phyloP scores from a whole-genome alignment of 345 rosid genomes.

The Hibiscus syriacus region DNA sequence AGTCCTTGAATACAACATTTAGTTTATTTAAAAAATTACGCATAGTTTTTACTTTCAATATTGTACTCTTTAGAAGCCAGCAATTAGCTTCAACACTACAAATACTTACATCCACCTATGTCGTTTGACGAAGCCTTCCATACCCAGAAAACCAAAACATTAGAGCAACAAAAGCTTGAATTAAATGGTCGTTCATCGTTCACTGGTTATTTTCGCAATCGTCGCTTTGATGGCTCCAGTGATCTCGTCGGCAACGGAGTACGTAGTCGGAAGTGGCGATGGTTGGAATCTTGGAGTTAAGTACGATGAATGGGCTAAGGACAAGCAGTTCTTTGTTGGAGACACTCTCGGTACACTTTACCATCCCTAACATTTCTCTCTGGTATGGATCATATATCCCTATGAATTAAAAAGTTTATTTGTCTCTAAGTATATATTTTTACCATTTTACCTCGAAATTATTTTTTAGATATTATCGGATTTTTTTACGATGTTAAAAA shows the following conservation, averaged over 20 bases:
- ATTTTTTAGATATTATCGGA: too few species aligned
- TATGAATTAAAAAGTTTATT: too few species aligned
- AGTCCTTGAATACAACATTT: not conserved
- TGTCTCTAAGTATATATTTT: too few species aligned
- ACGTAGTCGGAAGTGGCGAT: not conserved
- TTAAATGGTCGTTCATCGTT: not conserved
- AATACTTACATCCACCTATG: not conserved
- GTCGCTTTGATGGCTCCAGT: not conserved
- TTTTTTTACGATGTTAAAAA: too few species aligned
- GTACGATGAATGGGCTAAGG: not conserved
- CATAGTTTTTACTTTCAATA: not conserved
- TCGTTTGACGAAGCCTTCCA: not conserved
- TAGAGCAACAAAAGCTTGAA: not conserved
- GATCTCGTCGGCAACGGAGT: not conserved
- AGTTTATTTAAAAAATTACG: not conserved
- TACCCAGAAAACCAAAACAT: not conserved
- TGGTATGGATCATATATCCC: too few species aligned
- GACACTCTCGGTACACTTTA: constrained; percentile 1
- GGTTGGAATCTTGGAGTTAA: not conserved
- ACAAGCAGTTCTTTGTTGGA: not conserved
- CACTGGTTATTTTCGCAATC: not conserved
- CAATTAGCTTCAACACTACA: not conserved
- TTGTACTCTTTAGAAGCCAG: not conserved
- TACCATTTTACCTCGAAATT: too few species aligned
- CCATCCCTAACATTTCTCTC: not conserved